A percentile compares a stretch with the other conserved stretches of the same genome.
phyloP scores from a whole-genome alignment of 371 early-diverging fungal species.

The Sporodiniella umbellata region DNA sequence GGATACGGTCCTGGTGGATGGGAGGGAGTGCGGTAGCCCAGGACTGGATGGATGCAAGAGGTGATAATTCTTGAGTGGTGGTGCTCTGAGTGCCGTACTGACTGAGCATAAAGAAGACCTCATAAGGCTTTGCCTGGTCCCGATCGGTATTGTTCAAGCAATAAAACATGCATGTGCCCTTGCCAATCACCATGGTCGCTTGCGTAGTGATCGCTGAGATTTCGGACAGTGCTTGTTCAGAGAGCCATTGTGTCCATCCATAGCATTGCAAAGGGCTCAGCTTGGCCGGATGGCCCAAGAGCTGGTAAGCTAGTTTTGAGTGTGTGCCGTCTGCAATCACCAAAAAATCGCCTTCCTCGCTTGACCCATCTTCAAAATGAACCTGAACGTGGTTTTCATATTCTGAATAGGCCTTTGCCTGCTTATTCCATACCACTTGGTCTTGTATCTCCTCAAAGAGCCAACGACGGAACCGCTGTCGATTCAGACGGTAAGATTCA shows the following conservation, averaged over 20 bases:
- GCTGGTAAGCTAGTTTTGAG: constrained; percentile 11
- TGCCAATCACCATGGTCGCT: neutral
- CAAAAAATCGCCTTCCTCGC: constrained; percentile 8
- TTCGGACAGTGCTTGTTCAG: constrained; percentile 2
- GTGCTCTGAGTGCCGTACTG: neutral
- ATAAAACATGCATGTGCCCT: constrained; percentile 5
- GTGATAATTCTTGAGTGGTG: neutral
- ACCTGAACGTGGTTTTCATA: constrained; percentile 12
- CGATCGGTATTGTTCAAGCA: constrained; percentile 1
- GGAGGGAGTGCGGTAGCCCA: neutral
- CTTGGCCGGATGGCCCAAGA: constrained; percentile 3
- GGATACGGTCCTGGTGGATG: neutral
- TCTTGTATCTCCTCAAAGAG: constrained; percentile 6
- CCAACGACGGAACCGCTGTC: constrained; percentile 10
- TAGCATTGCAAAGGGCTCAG: neutral
- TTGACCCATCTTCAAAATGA: constrained; percentile 24
- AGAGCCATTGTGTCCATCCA: constrained; percentile 1
- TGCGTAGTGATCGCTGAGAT: neutral
- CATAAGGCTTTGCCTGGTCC: neutral
- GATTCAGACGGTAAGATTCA: constrained; percentile 10
- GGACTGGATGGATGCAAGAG: too few species aligned
- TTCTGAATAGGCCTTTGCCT: constrained; percentile 1
- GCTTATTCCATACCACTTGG: constrained; percentile 12
- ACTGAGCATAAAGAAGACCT: neutral
- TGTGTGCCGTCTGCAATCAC: constrained; percentile 13